These are phyloP conservation scores for Abelmoschus esculentus DNA, from an alignment of 345 rosid genomes.

Conservation along the genomic window DNA sequence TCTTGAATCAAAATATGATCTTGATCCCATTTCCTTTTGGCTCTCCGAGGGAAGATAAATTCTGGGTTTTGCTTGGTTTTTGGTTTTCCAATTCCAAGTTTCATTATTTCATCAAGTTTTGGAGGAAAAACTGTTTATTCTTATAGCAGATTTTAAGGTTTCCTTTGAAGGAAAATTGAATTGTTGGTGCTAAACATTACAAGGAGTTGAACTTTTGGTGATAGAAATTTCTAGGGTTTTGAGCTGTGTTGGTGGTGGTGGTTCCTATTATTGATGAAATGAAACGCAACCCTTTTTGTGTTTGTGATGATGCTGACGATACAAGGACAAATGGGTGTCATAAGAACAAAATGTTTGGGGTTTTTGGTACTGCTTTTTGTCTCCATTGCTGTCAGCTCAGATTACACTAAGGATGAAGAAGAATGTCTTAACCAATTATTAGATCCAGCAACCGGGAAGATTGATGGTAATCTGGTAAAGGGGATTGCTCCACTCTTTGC, in stretches of 20 bases:
- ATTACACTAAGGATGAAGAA: conserved; percentile 20
- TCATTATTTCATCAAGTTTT: background rate
- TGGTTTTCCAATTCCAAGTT: conserved; percentile 4
- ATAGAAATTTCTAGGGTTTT: conserved; percentile 9
- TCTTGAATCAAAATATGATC: background rate
- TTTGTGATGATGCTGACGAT: conserved; percentile 7
- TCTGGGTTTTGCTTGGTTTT: conserved; percentile 7
- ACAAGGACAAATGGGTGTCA: conserved; percentile 28
- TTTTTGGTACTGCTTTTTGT: conserved; percentile 28
- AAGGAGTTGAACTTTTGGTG: background rate
- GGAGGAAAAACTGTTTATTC: background rate
- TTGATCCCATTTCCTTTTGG: background rate
- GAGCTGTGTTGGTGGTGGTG: conserved; percentile 7
- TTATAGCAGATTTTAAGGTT: background rate
- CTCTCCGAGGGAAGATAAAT: conserved; percentile 8
- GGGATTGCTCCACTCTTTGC: conserved; percentile 1
- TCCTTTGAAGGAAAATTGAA: background rate
- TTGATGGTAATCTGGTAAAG: conserved; percentile 46
- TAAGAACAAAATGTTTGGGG: conserved; percentile 16
- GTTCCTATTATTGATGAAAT: conserved; percentile 26
- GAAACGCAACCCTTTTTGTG: conserved; percentile 20
- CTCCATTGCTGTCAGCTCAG: conserved; percentile 10
- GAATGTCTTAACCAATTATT: conserved; percentile 29
- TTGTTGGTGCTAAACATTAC: background rate
- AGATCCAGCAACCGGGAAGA: conserved; percentile 43